Evolutionary conservation across 2,329 filamentous ascomycete species (phyloP), one percentile per base, ranked within the genome.

Genomic region (Ophiocordyceps unilateralis): DNA sequence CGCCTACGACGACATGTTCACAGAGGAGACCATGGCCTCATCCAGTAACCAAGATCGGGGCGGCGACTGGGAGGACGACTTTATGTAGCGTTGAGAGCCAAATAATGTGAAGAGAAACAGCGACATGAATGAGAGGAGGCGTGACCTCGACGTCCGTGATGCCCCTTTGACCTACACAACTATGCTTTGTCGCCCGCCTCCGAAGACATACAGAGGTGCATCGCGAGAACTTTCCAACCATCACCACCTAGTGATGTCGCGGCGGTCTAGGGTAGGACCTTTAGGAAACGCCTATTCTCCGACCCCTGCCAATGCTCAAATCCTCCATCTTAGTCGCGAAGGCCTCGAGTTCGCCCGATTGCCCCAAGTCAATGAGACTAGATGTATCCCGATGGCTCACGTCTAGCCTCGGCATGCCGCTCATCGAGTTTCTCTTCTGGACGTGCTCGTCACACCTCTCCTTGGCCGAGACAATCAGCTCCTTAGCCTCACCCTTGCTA

Each of bases 1-100:
- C 63, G 89, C 88, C 2, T 98, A 98, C 60, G 91, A 96, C 57
- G 87, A 94, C 40, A 63, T 95, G 43, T 87, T 94, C 60, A 77
- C 74, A 5, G 86, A 93, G 43, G 84, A 94, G 45, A 81, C 83
- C 53, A 71, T 93, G 66, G 77, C 77, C 38, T 65, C 61, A 20
- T 77, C 78, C 44, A 94, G 81, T 65, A 98, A 98, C 61, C 84
- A 95, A 62, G 78, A 94, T 55, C 75, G 86, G 14, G 70, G 73
- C 48, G 74, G 78, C 46, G 69, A 84, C 58, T 88, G 84, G 66
- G 74, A 85, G 55, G 88, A 95, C 46, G 89, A 98, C 56, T 98
- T 98, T 56, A 93, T 94, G 86, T 89, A 72, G 30, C 2, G 22
- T 15, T 15, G 30, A 32, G 30, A 12, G 2, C 30, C 30, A 37